These are phyloP conservation scores for Verticillium klebahnii DNA, from an alignment of 2,329 filamentous ascomycete genomes.

Conservation along the genomic window DNA sequence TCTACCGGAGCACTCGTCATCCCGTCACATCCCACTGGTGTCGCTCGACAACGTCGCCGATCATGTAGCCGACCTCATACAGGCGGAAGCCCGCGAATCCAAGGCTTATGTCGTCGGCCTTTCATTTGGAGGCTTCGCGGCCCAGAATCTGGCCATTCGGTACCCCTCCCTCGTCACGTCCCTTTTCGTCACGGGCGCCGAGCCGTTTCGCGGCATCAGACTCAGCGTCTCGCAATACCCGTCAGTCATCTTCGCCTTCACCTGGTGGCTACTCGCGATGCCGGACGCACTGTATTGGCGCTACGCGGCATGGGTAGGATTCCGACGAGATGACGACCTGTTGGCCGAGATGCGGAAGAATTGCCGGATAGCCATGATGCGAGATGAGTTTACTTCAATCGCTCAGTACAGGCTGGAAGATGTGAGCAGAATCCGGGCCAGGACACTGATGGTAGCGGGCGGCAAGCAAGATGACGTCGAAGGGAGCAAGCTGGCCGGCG, in stretches of 20 bases:
- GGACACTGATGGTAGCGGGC: slow-evolving; percentile 23
- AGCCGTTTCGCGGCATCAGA: slow-evolving; percentile 21
- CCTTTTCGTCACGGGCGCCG: slow-evolving; percentile 28
- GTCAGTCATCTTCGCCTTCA: slow-evolving; percentile 18
- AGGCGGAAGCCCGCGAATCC: slow-evolving; percentile 25
- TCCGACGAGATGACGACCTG: slow-evolving; percentile 21
- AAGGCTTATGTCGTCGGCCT: slow-evolving; percentile 34
- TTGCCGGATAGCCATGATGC: slow-evolving; percentile 18
- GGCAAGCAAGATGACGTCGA: slow-evolving; percentile 27
- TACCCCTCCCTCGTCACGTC: slow-evolving; percentile 28
- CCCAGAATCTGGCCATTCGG: slow-evolving; percentile 24
- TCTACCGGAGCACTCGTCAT: slow-evolving; percentile 32
- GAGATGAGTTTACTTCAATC: slow-evolving; percentile 18
- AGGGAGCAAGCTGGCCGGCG: slow-evolving; percentile 23
- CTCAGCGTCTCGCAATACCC: slow-evolving; percentile 20
- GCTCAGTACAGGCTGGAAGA: slow-evolving; percentile 19
- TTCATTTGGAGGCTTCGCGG: slow-evolving; percentile 33
- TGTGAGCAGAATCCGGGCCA: slow-evolving; percentile 18
- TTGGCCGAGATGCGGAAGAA: slow-evolving; percentile 29
- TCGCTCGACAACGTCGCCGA: slow-evolving; percentile 24
- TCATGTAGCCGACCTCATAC: slow-evolving; percentile 29
- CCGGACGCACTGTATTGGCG: slow-evolving; percentile 21
- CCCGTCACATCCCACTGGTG: slow-evolving; percentile 23
- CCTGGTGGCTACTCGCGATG: slow-evolving; percentile 11
- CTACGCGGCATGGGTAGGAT: slow-evolving; percentile 19